A percentile compares a stretch with the other conserved stretches of the same genome.
phyloP scores from a whole-genome alignment of 192 early-diverging fungal genomes.

The Irineochytrium annulatum region DNA sequence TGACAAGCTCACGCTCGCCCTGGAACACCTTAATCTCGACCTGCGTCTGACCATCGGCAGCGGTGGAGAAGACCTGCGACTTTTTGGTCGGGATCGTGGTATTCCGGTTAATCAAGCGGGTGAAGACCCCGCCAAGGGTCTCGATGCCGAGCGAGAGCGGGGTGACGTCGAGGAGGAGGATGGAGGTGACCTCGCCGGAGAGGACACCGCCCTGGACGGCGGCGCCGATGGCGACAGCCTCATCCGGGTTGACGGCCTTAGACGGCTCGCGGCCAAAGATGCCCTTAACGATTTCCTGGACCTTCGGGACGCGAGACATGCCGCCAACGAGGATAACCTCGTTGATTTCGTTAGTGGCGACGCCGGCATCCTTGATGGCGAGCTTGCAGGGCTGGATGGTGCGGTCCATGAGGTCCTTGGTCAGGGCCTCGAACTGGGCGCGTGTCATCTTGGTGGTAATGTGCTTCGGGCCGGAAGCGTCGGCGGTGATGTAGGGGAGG shows the following conservation, averaged over 20 bases:
- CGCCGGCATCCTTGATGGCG: slow-evolving; percentile 93
- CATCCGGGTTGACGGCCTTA: slow-evolving; percentile 97
- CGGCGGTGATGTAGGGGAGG: slow-evolving; percentile 92
- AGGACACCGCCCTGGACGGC: slow-evolving; percentile 98
- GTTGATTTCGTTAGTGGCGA: slow-evolving; percentile 73
- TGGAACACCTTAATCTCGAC: slow-evolving; percentile 98
- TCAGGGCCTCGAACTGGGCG: slow-evolving; percentile 81
- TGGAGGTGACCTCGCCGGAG: slow-evolving; percentile 92
- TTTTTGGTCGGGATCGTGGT: slow-evolving; percentile 99
- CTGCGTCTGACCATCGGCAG: slow-evolving; percentile 95
- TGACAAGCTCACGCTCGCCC: slow-evolving; percentile 94
- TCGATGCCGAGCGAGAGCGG: slow-evolving; percentile 98
- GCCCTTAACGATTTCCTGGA: slow-evolving; percentile 83
- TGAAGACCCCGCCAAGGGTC: slow-evolving; percentile 97
- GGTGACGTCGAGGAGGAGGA: slow-evolving; percentile 93
- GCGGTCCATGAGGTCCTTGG: slow-evolving; percentile 75
- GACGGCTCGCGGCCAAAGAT: slow-evolving; percentile 89
- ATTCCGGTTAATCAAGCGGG: slow-evolving; percentile 94
- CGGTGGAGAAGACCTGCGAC: slow-evolving; percentile 98
- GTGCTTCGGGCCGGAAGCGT: slow-evolving; percentile 90
- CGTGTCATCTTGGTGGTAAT: slow-evolving; percentile 93
- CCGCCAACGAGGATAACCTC: slow-evolving; percentile 98
- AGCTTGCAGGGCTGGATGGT: slow-evolving; percentile 92
- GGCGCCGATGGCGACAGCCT: slow-evolving; percentile 97
- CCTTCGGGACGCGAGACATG: slow-evolving; percentile 97